These are phyloP conservation scores for Maudiozyma pseudohumilis DNA, from an alignment of 805 yeast species.

Conservation along the genomic window DNA sequence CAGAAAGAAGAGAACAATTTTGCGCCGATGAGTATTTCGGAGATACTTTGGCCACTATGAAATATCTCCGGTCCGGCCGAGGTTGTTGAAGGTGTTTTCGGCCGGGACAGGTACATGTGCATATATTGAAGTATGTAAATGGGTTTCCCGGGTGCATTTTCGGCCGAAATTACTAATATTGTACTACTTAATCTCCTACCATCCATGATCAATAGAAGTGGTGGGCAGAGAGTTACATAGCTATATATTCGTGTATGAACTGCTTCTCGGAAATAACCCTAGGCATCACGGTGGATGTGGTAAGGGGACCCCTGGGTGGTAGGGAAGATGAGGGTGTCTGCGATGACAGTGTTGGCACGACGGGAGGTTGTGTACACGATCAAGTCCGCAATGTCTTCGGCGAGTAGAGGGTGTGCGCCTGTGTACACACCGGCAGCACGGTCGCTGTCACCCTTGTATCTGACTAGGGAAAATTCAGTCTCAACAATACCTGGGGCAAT, in stretches of 20 bases:
- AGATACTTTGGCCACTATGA: too few relatives aligned
- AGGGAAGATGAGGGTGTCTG: slow-evolving; percentile 75
- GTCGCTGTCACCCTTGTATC: slow-evolving; percentile 47
- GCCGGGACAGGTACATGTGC: too few relatives aligned
- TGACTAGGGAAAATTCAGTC: slow-evolving; percentile 52
- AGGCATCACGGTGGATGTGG: slow-evolving; percentile 39
- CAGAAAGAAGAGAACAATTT: too few relatives aligned
- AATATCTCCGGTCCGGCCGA: too few relatives aligned
- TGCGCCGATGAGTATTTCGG: too few relatives aligned
- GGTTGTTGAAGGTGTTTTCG: too few relatives aligned
- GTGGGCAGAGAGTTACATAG: neutral
- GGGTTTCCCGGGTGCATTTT: too few relatives aligned
- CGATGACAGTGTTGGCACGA: slow-evolving; percentile 49
- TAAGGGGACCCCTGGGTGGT: slow-evolving; percentile 74
- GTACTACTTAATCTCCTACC: too few relatives aligned
- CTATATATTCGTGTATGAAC: neutral
- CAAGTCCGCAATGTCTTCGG: slow-evolving; percentile 52
- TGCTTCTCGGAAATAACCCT: too few relatives aligned
- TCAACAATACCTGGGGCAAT: slow-evolving; percentile 64
- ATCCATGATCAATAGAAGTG: too few relatives aligned
- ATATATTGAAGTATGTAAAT: too few relatives aligned
- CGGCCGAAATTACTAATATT: too few relatives aligned
- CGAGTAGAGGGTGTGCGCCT: slow-evolving; percentile 45
- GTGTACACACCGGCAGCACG: slow-evolving; percentile 48
- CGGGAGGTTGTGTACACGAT: slow-evolving; percentile 50